Conservation (phyloP, 192 early-diverging fungal genomes). For the Piromyces finnis region DNA sequence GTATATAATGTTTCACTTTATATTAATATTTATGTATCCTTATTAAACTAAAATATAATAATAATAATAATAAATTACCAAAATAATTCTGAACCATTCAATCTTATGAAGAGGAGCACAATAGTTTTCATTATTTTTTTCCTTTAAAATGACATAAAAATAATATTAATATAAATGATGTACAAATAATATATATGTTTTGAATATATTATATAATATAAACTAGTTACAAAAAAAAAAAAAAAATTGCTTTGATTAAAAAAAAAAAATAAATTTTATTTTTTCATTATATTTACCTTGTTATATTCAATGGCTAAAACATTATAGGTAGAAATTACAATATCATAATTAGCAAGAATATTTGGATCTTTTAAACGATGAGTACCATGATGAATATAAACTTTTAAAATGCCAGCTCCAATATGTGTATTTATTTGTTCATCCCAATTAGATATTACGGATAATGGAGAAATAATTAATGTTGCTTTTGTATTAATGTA, state of each 20-base stretch:
- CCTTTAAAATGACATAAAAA: too few species aligned
- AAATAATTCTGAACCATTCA: constrained; percentile 69
- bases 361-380: constrained; percentile 18
- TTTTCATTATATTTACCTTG: not conserved
- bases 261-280: too few species aligned
- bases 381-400: constrained; percentile 44
- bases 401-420: constrained; percentile 8
- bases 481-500: constrained; percentile 21
- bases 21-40: too few species aligned
- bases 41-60: not conserved
- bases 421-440: constrained; percentile 39
- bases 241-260: too few species aligned
- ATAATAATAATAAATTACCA: constrained; percentile 12
- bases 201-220: too few species aligned
- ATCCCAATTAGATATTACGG: constrained; percentile 56
- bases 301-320: constrained; percentile 36
- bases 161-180: too few species aligned
- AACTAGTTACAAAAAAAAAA: too few species aligned
- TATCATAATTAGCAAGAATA: constrained; percentile 27
- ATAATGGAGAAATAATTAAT: constrained; percentile 51
- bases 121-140: not conserved
- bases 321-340: constrained; percentile 59
- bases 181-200: too few species aligned
- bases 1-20: too few species aligned
- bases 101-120: constrained; percentile 31